Evolutionary conservation across 352 stramenopile genomes (phyloP).

Genomic region (Pythium biforme): DNA sequence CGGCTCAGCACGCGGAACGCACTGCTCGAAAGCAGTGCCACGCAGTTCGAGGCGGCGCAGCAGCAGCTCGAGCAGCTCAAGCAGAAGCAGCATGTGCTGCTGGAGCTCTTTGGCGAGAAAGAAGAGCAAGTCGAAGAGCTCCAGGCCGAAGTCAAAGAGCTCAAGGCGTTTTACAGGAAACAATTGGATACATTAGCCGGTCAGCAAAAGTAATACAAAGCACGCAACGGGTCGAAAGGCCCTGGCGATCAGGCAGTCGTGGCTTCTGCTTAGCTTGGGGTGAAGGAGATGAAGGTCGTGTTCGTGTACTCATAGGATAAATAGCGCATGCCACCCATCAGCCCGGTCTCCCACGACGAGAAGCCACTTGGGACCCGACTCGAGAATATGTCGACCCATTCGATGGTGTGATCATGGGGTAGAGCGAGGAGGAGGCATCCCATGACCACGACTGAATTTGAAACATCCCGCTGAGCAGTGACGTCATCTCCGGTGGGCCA

Average conservation of each 20-base stretch:
- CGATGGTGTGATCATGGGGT: background rate
- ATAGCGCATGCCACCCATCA: background rate
- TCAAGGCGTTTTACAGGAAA: conserved; percentile 79
- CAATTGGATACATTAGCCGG: conserved; percentile 68
- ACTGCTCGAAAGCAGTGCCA: conserved; percentile 59
- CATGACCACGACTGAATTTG: background rate
- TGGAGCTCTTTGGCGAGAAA: conserved; percentile 85
- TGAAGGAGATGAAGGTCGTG: background rate
- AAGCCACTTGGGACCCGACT: no score
- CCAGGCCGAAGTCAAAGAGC: conserved; percentile 68
- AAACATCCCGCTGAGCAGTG: background rate
- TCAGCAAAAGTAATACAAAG: conserved; percentile 39
- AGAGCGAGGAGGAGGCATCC: background rate
- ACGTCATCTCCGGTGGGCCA: background rate
- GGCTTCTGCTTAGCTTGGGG: background rate
- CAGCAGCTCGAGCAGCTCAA: conserved; percentile 53
- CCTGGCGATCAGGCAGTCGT: no score
- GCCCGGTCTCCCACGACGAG: no score
- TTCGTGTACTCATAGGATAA: background rate
- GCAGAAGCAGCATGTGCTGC: conserved; percentile 75
- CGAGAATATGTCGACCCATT: background rate
- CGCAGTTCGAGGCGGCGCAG: conserved; percentile 47
- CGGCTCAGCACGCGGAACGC: conserved; percentile 71
- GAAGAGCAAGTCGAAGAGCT: conserved; percentile 86
- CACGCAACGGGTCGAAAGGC: no score